Evolutionary conservation across 306 rosid species (phyloP).

Genomic region (Sicyos baderoa): DNA sequence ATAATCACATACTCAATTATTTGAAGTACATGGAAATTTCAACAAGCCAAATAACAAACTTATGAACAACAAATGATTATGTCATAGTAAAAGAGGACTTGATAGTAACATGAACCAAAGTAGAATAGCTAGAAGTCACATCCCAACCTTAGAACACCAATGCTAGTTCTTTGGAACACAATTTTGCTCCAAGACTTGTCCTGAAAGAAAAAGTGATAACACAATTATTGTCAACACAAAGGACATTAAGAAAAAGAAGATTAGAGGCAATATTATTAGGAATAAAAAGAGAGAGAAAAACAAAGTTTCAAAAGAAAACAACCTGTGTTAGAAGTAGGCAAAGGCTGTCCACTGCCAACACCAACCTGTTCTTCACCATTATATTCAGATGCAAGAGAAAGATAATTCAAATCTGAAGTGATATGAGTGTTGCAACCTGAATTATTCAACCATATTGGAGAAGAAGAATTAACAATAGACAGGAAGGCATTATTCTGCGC

Average conservation of each 20-base stretch:
- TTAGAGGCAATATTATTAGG: background rate
- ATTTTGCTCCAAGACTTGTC: background rate
- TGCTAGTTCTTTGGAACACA: constrained; percentile 1
- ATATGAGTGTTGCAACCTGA: background rate
- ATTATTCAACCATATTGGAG: background rate
- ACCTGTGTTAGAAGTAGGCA: background rate
- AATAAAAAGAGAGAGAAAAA: background rate
- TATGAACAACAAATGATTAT: background rate
- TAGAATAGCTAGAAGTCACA: background rate
- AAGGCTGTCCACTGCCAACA: background rate
- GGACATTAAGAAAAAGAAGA: background rate
- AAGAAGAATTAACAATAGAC: constrained; percentile 2
- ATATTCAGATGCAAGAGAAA: constrained; percentile 7
- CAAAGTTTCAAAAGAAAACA: background rate
- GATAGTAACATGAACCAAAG: background rate
- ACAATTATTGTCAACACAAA: background rate
- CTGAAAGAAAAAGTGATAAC: background rate
- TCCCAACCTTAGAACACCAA: background rate
- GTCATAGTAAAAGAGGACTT: background rate
- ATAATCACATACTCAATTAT: background rate
- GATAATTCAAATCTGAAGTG: background rate
- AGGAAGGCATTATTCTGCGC: constrained; percentile 4
- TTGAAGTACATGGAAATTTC: background rate
- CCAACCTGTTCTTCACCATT: constrained; percentile 9
- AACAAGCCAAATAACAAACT: background rate